Evolutionary conservation across 371 early-diverging fungal species (phyloP).

Genomic region (Syncephalis plumigaleata): DNA sequence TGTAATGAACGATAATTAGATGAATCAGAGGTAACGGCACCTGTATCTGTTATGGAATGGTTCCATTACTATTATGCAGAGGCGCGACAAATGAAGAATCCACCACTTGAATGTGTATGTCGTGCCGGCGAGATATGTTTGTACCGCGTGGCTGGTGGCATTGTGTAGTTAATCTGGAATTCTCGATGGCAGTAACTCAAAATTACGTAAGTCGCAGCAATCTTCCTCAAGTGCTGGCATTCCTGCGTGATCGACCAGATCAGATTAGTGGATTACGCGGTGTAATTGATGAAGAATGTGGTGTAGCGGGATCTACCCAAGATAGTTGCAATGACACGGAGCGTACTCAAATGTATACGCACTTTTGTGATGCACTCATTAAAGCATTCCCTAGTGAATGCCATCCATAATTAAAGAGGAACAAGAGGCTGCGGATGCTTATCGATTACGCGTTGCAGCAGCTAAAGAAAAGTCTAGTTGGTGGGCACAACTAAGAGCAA

Average conservation of each 20-base stretch:
- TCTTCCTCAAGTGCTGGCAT: constrained; percentile 28
- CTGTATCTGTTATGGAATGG: constrained; percentile 50
- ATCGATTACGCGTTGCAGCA: too few relatives aligned
- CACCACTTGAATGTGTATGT: constrained; percentile 34
- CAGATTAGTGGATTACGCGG: constrained; percentile 26
- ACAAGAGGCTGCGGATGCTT: too few relatives aligned
- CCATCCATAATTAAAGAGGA: too few relatives aligned
- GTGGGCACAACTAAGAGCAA: too few relatives aligned
- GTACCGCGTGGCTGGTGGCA: constrained; percentile 66
- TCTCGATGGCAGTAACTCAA: constrained; percentile 42
- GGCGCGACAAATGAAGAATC: constrained; percentile 6
- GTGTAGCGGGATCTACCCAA: too few relatives aligned
- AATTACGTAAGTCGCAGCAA: constrained; percentile 40
- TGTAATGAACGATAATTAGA: too few relatives aligned
- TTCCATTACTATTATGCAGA: constrained; percentile 20
- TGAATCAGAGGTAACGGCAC: constrained; percentile 46
- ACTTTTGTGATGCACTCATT: too few relatives aligned
- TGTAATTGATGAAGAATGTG: too few relatives aligned
- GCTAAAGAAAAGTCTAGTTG: too few relatives aligned
- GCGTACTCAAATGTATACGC: too few relatives aligned
- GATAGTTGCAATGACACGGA: too few relatives aligned
- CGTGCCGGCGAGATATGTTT: constrained; percentile 39
- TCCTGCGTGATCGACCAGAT: constrained; percentile 26
- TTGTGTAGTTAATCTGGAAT: constrained; percentile 44
- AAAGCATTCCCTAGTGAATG: too few relatives aligned